These are phyloP conservation scores for Atractiella rhizophila DNA, from an alignment of 768 basidiomycete genomes.

Conservation along the genomic window DNA sequence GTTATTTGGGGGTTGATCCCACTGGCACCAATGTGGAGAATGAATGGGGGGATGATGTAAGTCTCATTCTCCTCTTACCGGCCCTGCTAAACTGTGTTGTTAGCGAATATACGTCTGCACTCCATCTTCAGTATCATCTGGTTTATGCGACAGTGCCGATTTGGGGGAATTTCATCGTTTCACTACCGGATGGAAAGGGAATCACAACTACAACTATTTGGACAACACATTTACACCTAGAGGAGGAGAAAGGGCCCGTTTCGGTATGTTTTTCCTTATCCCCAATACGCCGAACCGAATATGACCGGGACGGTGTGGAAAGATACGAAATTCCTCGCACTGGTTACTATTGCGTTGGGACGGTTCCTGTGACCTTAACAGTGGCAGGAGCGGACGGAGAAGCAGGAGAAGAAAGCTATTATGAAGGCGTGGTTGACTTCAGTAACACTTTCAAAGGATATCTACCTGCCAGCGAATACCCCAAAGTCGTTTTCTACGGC, in stretches of 20 bases:
- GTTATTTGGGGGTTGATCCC: conserved; percentile 40
- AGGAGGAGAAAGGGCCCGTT: conserved; percentile 3
- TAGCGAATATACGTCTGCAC: conserved; percentile 89
- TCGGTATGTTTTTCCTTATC: background rate
- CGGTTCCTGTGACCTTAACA: conserved; percentile 46
- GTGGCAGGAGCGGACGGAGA: conserved; percentile 1
- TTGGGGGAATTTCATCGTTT: conserved; percentile 78
- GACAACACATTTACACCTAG: conserved; percentile 50
- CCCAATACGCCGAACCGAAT: too few species aligned
- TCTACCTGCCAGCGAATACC: conserved; percentile 78
- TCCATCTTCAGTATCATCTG: conserved; percentile 41
- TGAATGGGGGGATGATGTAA: conserved; percentile 17
- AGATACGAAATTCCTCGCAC: conserved; percentile 60
- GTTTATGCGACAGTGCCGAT: conserved; percentile 40
- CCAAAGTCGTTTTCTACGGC: conserved; percentile 45
- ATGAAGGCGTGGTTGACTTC: conserved; percentile 42
- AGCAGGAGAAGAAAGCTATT: background rate
- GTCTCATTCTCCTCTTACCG: conserved; percentile 14
- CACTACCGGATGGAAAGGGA: conserved; percentile 36
- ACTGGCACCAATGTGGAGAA: conserved; percentile 11
- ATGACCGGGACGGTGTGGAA: too few species aligned
- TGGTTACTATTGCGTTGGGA: conserved; percentile 83
- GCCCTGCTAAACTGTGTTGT: conserved; percentile 31
- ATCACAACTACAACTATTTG: conserved; percentile 60
- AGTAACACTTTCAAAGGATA: conserved; percentile 66